A percentile compares a stretch with the other conserved stretches of the same genome.
These are phyloP conservation scores for Candida caryicola DNA, from an alignment of 805 yeast species.

Conservation along the genomic window DNA sequence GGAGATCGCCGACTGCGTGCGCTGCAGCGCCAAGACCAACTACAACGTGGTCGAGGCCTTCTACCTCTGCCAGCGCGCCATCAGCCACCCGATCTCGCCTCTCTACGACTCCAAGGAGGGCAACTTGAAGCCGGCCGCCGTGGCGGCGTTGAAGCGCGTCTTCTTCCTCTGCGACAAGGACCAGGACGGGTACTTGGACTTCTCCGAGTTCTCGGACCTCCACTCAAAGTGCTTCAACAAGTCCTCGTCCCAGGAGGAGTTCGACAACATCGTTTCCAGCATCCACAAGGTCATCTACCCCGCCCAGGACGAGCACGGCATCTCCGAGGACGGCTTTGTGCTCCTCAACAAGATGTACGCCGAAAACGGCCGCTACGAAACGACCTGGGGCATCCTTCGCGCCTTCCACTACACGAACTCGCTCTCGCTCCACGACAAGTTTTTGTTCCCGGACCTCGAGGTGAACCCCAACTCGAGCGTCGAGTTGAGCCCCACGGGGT, in stretches of 20 bases:
- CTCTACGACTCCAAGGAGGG: slow-evolving; percentile 90
- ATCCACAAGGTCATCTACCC: slow-evolving; percentile 32
- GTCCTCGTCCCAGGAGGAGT: slow-evolving; percentile 29
- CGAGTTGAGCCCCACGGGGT: slow-evolving; percentile 89
- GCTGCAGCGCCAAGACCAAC: slow-evolving; percentile 82
- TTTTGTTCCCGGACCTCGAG: slow-evolving; percentile 75
- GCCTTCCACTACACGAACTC: slow-evolving; percentile 91
- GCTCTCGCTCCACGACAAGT: slow-evolving; percentile 73
- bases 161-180: slow-evolving; percentile 85
- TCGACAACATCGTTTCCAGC: slow-evolving; percentile 36
- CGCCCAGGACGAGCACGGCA: slow-evolving; percentile 44
- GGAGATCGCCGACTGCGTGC: slow-evolving; percentile 88
- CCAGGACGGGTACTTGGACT: slow-evolving; percentile 80
- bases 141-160: slow-evolving; percentile 72
- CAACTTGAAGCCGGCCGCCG: slow-evolving; percentile 70
- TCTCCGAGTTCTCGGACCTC: slow-evolving; percentile 62
- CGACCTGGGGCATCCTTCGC: slow-evolving; percentile 92
- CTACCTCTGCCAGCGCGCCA: slow-evolving; percentile 89
- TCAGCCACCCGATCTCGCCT: slow-evolving; percentile 90
- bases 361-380: slow-evolving; percentile 91
- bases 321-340: slow-evolving; percentile 74
- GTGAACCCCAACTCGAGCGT: slow-evolving; percentile 76
- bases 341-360: slow-evolving; percentile 78
- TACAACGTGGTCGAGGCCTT: slow-evolving; percentile 88
- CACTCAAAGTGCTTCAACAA: slow-evolving; percentile 77